Conservation (phyloP, 306 rosid species). For the Nissolia schottii region DNA sequence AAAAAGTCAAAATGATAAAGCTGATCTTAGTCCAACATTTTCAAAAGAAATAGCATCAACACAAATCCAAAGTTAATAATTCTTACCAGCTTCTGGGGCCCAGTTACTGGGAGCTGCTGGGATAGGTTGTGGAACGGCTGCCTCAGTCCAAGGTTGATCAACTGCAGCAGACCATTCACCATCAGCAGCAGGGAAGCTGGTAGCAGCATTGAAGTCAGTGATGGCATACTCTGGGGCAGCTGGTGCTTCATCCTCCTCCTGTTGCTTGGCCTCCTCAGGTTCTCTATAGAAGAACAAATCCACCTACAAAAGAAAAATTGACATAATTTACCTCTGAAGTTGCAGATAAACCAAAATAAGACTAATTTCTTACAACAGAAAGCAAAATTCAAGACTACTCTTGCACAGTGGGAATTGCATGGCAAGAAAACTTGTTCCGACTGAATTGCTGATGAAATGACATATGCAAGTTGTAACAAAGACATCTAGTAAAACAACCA, state of each 20-base stretch:
- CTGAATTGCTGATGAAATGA: background rate
- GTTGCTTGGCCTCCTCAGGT: conserved; percentile 76
- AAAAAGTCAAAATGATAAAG: too few relatives aligned
- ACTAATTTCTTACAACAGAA: background rate
- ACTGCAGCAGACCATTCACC: conserved; percentile 42
- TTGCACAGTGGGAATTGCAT: background rate
- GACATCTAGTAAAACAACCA: background rate
- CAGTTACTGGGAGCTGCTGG: conserved; percentile 28
- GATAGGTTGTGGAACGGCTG: conserved; percentile 35
- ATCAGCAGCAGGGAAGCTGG: conserved; percentile 24
- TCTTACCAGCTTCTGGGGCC: too few relatives aligned
- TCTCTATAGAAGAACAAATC: conserved; percentile 90
- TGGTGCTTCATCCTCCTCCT: conserved; percentile 66
- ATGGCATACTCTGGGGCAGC: conserved; percentile 51
- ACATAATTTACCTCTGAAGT: background rate
- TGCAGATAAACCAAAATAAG: background rate
- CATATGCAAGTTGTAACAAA: too few relatives aligned
- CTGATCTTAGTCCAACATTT: too few relatives aligned
- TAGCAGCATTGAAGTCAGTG: conserved; percentile 38
- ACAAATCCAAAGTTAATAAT: too few relatives aligned
- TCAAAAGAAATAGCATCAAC: too few relatives aligned
- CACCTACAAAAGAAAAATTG: conserved; percentile 38
- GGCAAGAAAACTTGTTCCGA: background rate
- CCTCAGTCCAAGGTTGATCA: conserved; percentile 23
- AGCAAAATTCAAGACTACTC: background rate